These are phyloP conservation scores for Botrytis fabae DNA, from an alignment of 2,329 filamentous ascomycete species.

Conservation along the genomic window DNA sequence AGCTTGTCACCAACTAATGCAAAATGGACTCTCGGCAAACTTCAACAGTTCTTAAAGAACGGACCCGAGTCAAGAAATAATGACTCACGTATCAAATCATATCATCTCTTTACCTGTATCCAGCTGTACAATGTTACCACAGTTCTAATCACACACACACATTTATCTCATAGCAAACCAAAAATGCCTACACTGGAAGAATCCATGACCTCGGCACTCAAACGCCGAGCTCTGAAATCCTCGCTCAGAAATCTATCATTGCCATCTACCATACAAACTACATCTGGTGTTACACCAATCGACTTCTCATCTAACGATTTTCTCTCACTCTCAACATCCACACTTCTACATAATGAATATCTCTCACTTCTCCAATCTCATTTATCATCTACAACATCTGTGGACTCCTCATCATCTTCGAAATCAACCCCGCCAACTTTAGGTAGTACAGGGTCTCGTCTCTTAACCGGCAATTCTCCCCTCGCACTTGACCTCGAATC, in stretches of 20 bases:
- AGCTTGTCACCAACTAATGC: background rate
- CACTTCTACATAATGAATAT: conserved; percentile 27
- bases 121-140: background rate
- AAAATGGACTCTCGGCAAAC: background rate
- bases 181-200: conserved; percentile 21
- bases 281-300: conserved; percentile 46
- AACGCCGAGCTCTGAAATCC: conserved; percentile 19
- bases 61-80: background rate
- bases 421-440: conserved; percentile 15
- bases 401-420: background rate
- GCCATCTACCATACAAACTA: conserved; percentile 35
- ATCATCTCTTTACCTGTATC: background rate
- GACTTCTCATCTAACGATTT: conserved; percentile 39
- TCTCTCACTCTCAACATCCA: conserved; percentile 34
- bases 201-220: conserved; percentile 16
- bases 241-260: conserved; percentile 13
- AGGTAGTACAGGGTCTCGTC: conserved; percentile 54
- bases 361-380: conserved; percentile 26
- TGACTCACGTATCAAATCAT: conserved; percentile 5
- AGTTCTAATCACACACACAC: background rate
- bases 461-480: conserved; percentile 64
- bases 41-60: background rate
- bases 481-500: conserved; percentile 61
- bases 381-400: background rate
- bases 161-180: background rate